phyloP scores from a whole-genome alignment of 2,329 filamentous ascomycete genomes.

The Fusarium duplospermum region DNA sequence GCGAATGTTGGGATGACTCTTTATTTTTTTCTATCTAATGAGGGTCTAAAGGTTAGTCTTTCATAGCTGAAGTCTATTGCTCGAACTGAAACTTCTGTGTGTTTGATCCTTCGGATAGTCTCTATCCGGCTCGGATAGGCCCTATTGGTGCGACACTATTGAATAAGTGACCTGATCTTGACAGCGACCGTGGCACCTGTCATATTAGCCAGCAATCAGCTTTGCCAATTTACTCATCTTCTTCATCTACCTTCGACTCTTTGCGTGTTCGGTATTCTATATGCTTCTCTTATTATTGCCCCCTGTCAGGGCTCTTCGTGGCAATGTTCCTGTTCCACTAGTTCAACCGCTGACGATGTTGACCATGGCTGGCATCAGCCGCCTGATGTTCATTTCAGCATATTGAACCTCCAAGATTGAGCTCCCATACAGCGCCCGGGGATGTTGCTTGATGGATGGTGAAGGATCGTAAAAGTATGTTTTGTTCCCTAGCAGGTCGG shows the following conservation, averaged over 20 bases:
- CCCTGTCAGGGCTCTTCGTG: neutral
- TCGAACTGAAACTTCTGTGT: neutral
- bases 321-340: neutral
- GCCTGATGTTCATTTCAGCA: neutral
- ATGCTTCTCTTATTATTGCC: neutral
- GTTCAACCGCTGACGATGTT: neutral
- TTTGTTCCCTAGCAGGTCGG: too few relatives aligned
- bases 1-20: neutral
- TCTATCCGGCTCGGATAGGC: neutral
- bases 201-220: neutral
- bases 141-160: neutral
- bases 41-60: neutral
- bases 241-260: neutral
- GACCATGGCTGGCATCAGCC: neutral
- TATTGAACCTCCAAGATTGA: neutral
- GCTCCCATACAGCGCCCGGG: neutral
- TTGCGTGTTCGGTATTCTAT: neutral
- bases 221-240: neutral
- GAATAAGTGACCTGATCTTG: neutral
- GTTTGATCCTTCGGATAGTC: neutral
- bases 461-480: neutral
- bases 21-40: neutral
- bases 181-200: neutral
- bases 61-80: neutral
- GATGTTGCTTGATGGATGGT: neutral